phyloP scores from a whole-genome alignment of 2,329 filamentous ascomycete genomes.

The Fusarium gaditjirri region DNA sequence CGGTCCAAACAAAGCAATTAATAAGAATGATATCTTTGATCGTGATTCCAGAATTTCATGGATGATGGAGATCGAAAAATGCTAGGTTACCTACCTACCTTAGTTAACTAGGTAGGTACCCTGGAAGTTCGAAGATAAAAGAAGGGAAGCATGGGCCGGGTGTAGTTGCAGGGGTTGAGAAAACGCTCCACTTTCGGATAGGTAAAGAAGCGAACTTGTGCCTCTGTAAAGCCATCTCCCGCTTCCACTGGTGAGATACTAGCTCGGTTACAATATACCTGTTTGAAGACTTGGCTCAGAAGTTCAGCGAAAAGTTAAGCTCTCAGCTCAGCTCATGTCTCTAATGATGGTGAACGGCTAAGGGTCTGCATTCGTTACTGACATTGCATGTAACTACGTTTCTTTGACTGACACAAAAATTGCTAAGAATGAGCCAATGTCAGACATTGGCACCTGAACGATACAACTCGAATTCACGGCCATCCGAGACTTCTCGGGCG shows the following conservation, averaged over 20 bases:
- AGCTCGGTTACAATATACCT: conserved; percentile 14
- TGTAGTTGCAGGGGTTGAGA: not conserved
- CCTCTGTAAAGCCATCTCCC: not conserved
- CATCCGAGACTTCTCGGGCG: conserved; percentile 30
- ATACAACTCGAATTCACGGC: conserved; percentile 21
- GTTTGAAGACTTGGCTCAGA: conserved; percentile 20
- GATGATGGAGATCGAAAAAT: conserved; percentile 6
- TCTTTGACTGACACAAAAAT: not conserved
- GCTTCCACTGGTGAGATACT: conserved; percentile 22
- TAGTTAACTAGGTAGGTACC: not conserved
- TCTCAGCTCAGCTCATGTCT: not conserved
- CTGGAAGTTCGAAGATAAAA: conserved; percentile 5
- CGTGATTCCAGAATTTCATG: not conserved
- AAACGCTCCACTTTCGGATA: conserved; percentile 9
- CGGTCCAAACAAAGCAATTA: not conserved
- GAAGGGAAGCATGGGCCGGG: conserved; percentile 2
- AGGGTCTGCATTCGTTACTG: conserved; percentile 9
- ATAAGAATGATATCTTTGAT: not conserved
- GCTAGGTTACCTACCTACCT: too few relatives aligned
- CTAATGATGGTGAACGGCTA: conserved; percentile 2
- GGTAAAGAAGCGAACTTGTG: not conserved
- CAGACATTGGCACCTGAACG: conserved; percentile 2
- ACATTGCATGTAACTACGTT: not conserved
- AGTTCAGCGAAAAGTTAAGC: not conserved
- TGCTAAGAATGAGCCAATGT: not conserved